These are phyloP conservation scores for Meredithiella fracta DNA, from an alignment of 2,329 filamentous ascomycete genomes.

Conservation along the genomic window DNA sequence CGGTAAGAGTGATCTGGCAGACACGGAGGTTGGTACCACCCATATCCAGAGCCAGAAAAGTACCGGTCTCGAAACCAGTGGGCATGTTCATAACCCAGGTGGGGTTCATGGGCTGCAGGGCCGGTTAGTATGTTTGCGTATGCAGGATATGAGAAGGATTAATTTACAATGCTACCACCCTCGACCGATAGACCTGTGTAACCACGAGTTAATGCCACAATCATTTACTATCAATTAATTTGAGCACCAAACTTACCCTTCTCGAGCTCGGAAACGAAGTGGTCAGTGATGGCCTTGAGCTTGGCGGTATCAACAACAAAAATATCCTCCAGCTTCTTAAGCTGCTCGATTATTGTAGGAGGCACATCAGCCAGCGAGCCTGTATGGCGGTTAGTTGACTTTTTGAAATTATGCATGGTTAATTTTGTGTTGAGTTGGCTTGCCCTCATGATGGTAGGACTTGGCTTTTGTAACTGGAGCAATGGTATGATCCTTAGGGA, in stretches of 20 bases:
- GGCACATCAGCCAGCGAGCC: slow-evolving; percentile 86
- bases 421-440: background rate
- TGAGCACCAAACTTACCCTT: slow-evolving; percentile 44
- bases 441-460: slow-evolving; percentile 14
- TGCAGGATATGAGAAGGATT: background rate
- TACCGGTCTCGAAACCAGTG: slow-evolving; percentile 72
- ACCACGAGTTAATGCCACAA: background rate
- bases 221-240: background rate
- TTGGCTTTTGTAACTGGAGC: slow-evolving; percentile 13
- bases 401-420: background rate
- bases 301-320: slow-evolving; percentile 66
- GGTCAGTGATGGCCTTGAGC: slow-evolving; percentile 77
- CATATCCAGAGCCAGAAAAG: slow-evolving; percentile 83
- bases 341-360: slow-evolving; percentile 62
- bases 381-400: slow-evolving; percentile 22
- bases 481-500: slow-evolving; percentile 13
- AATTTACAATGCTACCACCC: slow-evolving; percentile 78
- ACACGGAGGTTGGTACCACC: slow-evolving; percentile 91
- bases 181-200: slow-evolving; percentile 39
- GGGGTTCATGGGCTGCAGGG: slow-evolving; percentile 75
- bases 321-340: slow-evolving; percentile 65
- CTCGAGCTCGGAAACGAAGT: slow-evolving; percentile 75
- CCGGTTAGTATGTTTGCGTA: background rate
- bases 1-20: slow-evolving; percentile 77
- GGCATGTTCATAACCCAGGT: slow-evolving; percentile 91